These are phyloP conservation scores for Xylariaceae sp. DNA, from an alignment of 2,329 filamentous ascomycete species.

Conservation along the genomic window DNA sequence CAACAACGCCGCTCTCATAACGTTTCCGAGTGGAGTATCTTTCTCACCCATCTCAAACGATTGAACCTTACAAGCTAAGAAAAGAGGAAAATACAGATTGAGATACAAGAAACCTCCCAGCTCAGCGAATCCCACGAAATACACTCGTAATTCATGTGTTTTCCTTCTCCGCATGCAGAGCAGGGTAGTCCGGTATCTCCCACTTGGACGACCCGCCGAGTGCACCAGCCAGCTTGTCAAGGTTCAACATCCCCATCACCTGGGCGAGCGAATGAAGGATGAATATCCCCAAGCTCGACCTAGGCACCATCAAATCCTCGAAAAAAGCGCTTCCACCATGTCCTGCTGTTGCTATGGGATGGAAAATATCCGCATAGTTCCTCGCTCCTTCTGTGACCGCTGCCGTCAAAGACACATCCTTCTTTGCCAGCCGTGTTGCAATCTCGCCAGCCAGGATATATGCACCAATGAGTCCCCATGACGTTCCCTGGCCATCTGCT, in stretches of 20 bases:
- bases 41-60: too few relatives aligned
- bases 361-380: slow-evolving; percentile 16
- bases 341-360: slow-evolving; percentile 16
- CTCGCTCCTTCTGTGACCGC: slow-evolving; percentile 5
- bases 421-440: slow-evolving; percentile 8
- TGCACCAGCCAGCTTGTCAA: slow-evolving; percentile 13
- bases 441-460: slow-evolving; percentile 50
- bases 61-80: too few relatives aligned
- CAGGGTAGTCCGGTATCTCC: slow-evolving; percentile 19
- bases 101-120: too few relatives aligned
- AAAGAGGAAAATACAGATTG: too few relatives aligned
- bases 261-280: slow-evolving; percentile 9
- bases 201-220: slow-evolving; percentile 12
- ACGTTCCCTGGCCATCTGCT: slow-evolving; percentile 42
- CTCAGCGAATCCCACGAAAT: too few relatives aligned
- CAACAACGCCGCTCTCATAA: too few relatives aligned
- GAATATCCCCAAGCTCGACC: slow-evolving; percentile 12
- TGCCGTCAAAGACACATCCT: slow-evolving; percentile 1
- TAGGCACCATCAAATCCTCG: slow-evolving; percentile 9
- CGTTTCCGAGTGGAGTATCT: too few relatives aligned
- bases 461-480: slow-evolving; percentile 38
- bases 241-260: slow-evolving; percentile 12
- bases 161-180: slow-evolving; percentile 1
- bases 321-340: slow-evolving; percentile 6
- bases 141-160: too few relatives aligned